Evolutionary conservation across 1,284 basidiomycete species (phyloP), one percentile per base, ranked within the genome.

Genomic region (Termitomyces sp.): DNA sequence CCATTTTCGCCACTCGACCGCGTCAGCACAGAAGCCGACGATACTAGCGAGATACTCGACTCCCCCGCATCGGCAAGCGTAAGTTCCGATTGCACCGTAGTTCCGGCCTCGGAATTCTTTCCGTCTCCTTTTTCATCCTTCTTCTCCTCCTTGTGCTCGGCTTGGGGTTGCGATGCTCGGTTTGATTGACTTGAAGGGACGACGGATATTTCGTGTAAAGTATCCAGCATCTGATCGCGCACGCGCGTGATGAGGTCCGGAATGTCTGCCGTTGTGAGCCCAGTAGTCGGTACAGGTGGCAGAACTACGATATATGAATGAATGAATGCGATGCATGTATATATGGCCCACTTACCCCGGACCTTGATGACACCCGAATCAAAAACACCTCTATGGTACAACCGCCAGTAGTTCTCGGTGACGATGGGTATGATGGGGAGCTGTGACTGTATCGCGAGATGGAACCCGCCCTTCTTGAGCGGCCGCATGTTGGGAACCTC

Each of bases 381-480:
- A 64, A 98, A 93, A 13, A 89, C 75, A 46, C 85, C 86, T 62
- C 84, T 80, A 58, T 83, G 84, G 71, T 96, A 97, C 55, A 96
- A 64, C 57, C 83, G 76, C 82, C 90, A 89, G 69, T 98, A 98
- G 71, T 98, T 98, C 73, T 99, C 94, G 61, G 88, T 88, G 0
- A 99, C 88, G 52, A 99, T 83, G 8, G 96, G 94, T 15, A 94
- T 81, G 62, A 99, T 87, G 5, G 94, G 94, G 43, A 96, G 79
- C 21, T 87, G 87, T 6, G 88, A 87, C 71, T 97, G 88, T 13
- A 98, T 79, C 12, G 97, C 96, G 36, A 98, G 81, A 67, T 99
- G 94, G 80, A 99, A 99, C 0, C 94, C 95, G 39, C 97, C 97
- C 73, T 98, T 99, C 77, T 99, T 99, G 76, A 99, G 90, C 0